phyloP scores from a whole-genome alignment of 352 stramenopile genomes.

The Phytopythium chamaehyphon region DNA sequence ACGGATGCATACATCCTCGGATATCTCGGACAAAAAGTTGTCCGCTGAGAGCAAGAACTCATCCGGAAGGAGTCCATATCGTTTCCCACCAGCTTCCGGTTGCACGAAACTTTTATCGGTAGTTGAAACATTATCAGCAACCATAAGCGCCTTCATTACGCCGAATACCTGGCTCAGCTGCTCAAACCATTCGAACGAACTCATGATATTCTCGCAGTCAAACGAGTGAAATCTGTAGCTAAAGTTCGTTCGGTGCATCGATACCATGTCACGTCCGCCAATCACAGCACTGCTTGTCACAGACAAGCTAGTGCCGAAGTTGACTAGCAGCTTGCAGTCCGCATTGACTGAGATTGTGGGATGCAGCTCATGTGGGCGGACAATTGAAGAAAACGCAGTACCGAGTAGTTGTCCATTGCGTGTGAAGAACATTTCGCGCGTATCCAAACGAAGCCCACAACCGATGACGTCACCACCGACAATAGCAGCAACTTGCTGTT shows the following conservation, averaged over 20 bases:
- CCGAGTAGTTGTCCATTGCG: constrained; percentile 80
- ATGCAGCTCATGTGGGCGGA: constrained; percentile 36
- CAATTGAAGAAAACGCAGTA: constrained; percentile 76
- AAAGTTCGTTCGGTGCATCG: constrained; percentile 49
- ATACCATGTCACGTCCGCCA: constrained; percentile 16
- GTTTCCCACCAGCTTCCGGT: not conserved
- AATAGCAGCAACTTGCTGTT: constrained; percentile 33
- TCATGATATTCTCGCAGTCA: constrained; percentile 84
- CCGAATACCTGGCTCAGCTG: constrained; percentile 81
- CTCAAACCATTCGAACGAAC: constrained; percentile 86
- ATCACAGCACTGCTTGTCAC: constrained; percentile 12
- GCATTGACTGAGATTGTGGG: constrained; percentile 75
- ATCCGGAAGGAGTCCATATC: constrained; percentile 39
- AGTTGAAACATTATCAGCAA: constrained; percentile 8
- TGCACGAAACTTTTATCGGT: constrained; percentile 3
- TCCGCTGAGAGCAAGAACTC: constrained; percentile 88
- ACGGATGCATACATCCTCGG: constrained; percentile 75
- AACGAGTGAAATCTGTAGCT: constrained; percentile 78
- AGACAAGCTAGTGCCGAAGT: constrained; percentile 41
- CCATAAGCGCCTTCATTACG: constrained; percentile 80
- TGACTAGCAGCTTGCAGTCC: constrained; percentile 74
- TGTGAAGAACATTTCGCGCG: constrained; percentile 82
- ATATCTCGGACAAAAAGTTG: constrained; percentile 85
- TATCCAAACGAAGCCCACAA: constrained; percentile 75
- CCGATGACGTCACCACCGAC: constrained; percentile 67